These are phyloP conservation scores for Penicillium malachiteum DNA, from an alignment of 495 filamentous ascomycete genomes.

Conservation along the genomic window DNA sequence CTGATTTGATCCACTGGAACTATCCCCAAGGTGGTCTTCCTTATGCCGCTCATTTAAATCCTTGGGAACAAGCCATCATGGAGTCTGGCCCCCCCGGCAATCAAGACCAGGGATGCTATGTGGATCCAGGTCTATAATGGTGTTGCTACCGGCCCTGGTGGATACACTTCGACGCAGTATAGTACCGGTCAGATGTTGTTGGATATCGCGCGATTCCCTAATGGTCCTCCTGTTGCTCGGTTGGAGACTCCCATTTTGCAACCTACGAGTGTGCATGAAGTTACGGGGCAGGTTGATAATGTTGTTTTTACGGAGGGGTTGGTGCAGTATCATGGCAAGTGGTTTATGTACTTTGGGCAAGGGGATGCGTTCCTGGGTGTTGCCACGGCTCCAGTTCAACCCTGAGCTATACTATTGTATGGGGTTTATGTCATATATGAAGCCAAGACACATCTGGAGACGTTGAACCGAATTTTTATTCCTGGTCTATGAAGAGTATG, in stretches of 20 bases:
- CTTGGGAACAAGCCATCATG: background rate
- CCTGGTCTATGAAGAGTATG: background rate
- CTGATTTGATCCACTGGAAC: no score
- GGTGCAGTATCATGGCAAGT: slow-evolving; percentile 13
- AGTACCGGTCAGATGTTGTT: slow-evolving; percentile 28
- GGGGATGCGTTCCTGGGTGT: no score
- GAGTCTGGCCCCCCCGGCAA: slow-evolving; percentile 15
- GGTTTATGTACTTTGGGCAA: slow-evolving; percentile 2
- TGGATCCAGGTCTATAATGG: slow-evolving; percentile 29
- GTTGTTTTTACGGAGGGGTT: slow-evolving; percentile 7
- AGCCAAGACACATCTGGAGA: no score
- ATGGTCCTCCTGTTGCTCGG: no score
- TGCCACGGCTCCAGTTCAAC: no score
- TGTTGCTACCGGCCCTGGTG: slow-evolving; percentile 12
- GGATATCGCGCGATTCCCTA: slow-evolving; percentile 4
- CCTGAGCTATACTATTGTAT: background rate
- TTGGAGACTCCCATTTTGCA: no score
- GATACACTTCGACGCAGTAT: slow-evolving; percentile 18
- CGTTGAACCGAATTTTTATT: no score
- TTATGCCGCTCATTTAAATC: no score
- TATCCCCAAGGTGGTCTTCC: no score
- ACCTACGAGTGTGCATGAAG: background rate
- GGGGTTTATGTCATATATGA: background rate
- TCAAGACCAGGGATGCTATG: slow-evolving; percentile 22
- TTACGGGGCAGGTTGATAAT: slow-evolving; percentile 9